Conservation (phyloP, 2,329 filamentous ascomycete genomes). For the Calonectria ilicicola region DNA sequence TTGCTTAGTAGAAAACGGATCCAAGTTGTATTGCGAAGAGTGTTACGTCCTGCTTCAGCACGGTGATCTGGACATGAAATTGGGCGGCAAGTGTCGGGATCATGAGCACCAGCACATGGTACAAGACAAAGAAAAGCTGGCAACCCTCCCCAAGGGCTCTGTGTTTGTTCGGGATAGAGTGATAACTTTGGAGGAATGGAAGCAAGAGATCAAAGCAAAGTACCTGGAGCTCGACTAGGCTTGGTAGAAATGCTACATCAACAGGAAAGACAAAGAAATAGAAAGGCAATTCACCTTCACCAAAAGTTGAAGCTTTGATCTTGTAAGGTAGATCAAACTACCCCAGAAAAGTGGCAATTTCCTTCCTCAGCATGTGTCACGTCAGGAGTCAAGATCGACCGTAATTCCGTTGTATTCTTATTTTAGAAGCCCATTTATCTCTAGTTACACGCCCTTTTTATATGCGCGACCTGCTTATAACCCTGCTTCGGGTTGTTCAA, state of each 20-base stretch:
- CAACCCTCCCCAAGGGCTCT: conserved; percentile 16
- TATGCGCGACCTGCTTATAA: background rate
- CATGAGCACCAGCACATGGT: no score
- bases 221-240: background rate
- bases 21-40: no score
- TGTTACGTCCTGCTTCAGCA: no score
- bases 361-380: background rate
- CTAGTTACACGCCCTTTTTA: background rate
- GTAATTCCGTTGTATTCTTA: background rate
- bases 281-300: no score
- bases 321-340: no score
- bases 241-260: no score
- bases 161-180: conserved; percentile 8
- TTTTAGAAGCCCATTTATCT: background rate
- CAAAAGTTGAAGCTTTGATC: no score
- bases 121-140: conserved; percentile 10
- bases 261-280: no score
- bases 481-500: background rate
- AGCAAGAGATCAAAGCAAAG: conserved; percentile 17
- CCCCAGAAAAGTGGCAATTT: background rate
- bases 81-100: no score
- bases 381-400: background rate
- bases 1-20: no score
- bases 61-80: no score
- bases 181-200: conserved; percentile 24